These are phyloP conservation scores for Davidsoniella eucalypti DNA, from an alignment of 2,329 filamentous ascomycete species.

Conservation along the genomic window DNA sequence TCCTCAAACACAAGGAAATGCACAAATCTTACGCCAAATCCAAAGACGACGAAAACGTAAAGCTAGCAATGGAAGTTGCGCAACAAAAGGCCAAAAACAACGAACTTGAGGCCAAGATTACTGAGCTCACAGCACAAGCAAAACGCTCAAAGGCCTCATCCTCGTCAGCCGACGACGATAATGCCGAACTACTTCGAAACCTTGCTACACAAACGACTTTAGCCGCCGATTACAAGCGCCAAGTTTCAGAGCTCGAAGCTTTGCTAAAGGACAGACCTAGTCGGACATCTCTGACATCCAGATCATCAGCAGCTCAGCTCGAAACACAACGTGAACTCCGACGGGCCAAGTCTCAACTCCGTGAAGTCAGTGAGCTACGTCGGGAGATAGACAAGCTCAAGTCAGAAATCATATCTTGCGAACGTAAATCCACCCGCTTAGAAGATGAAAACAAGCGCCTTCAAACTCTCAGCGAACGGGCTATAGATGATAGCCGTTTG, in stretches of 20 bases:
- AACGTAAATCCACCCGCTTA: slow-evolving; percentile 26
- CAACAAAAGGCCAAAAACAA: slow-evolving; percentile 56
- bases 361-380: slow-evolving; percentile 33
- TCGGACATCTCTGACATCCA: slow-evolving; percentile 28
- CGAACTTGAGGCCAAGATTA: slow-evolving; percentile 41
- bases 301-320: slow-evolving; percentile 32
- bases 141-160: slow-evolving; percentile 15
- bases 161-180: slow-evolving; percentile 23
- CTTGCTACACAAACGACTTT: slow-evolving; percentile 41
- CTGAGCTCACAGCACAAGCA: slow-evolving; percentile 32
- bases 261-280: slow-evolving; percentile 28
- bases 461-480: slow-evolving; percentile 3
- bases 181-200: slow-evolving; percentile 33
- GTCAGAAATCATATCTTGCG: slow-evolving; percentile 30
- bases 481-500: slow-evolving; percentile 11
- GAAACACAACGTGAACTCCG: slow-evolving; percentile 39
- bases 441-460: slow-evolving; percentile 22
- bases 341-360: slow-evolving; percentile 35
- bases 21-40: slow-evolving; percentile 64
- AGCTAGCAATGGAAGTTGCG: slow-evolving; percentile 47
- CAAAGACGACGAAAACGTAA: slow-evolving; percentile 56
- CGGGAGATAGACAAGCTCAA: slow-evolving; percentile 37
- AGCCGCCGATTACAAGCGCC: slow-evolving; percentile 39
- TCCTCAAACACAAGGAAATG: slow-evolving; percentile 64
- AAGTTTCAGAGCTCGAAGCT: slow-evolving; percentile 41